A percentile compares a stretch with the other conserved stretches of the same genome.
phyloP scores from a whole-genome alignment of 1,284 basidiomycete species.

The Microstroma glucosiphilum region DNA sequence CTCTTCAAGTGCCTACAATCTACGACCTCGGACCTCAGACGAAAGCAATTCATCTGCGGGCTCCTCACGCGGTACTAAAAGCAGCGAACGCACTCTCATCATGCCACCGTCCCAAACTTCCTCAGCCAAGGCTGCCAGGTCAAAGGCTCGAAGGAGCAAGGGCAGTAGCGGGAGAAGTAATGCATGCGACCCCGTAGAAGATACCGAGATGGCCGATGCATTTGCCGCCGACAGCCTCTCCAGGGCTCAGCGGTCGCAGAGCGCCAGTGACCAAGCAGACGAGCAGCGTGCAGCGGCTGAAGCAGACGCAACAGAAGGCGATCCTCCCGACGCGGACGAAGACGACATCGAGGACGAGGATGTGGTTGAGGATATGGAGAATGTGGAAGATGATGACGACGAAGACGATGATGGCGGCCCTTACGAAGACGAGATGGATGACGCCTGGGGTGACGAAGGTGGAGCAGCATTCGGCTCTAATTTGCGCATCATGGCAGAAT shows the following conservation, averaged over 20 bases:
- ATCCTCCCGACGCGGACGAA: background rate
- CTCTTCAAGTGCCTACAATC: background rate
- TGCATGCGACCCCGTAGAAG: background rate
- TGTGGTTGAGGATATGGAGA: slow-evolving; percentile 12
- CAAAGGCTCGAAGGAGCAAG: background rate
- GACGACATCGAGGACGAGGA: slow-evolving; percentile 17
- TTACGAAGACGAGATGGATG: slow-evolving; percentile 23
- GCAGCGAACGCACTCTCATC: background rate
- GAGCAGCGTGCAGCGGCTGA: background rate
- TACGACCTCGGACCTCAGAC: background rate
- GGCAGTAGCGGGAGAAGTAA: background rate
- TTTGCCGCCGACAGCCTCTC: background rate
- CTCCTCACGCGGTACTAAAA: background rate
- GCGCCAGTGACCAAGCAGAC: background rate
- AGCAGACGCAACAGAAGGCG: background rate
- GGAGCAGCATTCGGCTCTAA: slow-evolving; percentile 35
- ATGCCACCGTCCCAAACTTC: background rate
- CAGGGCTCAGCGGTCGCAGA: too few species aligned
- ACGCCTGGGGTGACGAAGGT: slow-evolving; percentile 20
- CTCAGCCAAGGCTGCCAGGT: background rate
- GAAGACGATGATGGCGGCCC: slow-evolving; percentile 22
- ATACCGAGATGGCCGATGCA: background rate
- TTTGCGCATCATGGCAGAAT: slow-evolving; percentile 41
- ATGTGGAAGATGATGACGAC: slow-evolving; percentile 21
- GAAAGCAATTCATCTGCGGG: background rate